Percentiles rank a stretch among this genome's conserved stretches.
Conservation (phyloP, 2,329 filamentous ascomycete species). For the Xylaria arbuscula region DNA sequence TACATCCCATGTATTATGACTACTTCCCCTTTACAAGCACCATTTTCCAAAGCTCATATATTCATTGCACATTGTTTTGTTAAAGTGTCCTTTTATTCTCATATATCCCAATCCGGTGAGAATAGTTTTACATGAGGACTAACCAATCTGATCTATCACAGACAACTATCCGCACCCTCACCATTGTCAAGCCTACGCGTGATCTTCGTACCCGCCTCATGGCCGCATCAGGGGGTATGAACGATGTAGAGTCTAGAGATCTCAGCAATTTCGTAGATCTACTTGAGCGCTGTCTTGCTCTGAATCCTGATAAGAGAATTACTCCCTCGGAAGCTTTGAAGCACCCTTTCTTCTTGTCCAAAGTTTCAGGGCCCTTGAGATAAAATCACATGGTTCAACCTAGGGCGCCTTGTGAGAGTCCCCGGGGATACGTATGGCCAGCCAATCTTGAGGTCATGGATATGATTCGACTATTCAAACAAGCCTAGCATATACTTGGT, state of each 20-base stretch:
- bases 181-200: slow-evolving; percentile 78
- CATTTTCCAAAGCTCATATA: background rate
- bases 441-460: slow-evolving; percentile 30
- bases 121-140: slow-evolving; percentile 7
- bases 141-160: slow-evolving; percentile 50
- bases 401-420: slow-evolving; percentile 18
- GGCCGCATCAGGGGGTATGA: slow-evolving; percentile 78
- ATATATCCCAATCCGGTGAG: background rate
- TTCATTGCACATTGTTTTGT: background rate
- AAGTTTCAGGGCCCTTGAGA: slow-evolving; percentile 35
- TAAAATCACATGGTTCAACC: slow-evolving; percentile 25
- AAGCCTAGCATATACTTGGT: background rate
- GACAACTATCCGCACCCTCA: slow-evolving; percentile 74
- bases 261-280: slow-evolving; percentile 87
- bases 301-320: slow-evolving; percentile 93
- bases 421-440: background rate
- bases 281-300: slow-evolving; percentile 84
- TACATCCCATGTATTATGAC: background rate
- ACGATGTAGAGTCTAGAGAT: slow-evolving; percentile 78
- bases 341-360: slow-evolving; percentile 82
- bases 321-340: slow-evolving; percentile 86
- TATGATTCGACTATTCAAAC: slow-evolving; percentile 10
- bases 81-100: background rate
- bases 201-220: slow-evolving; percentile 85
- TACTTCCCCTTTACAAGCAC: background rate